Percentiles rank a stretch among this genome's conserved stretches.
These are phyloP conservation scores for Cymbidium sinense DNA, from an alignment of 106 monocot species.

Conservation along the genomic window DNA sequence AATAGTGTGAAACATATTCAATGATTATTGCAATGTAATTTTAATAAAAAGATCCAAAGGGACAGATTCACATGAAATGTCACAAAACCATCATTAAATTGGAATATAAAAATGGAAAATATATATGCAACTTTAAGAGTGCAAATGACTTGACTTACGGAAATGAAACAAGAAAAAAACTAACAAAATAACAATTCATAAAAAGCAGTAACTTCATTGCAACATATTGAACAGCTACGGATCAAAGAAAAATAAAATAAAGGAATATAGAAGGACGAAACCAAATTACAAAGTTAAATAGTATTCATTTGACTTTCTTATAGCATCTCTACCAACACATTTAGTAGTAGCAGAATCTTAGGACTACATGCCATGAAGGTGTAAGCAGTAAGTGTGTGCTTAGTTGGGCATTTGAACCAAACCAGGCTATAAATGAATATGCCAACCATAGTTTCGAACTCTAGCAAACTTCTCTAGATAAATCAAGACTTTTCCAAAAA, in stretches of 20 bases:
- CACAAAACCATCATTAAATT: neutral
- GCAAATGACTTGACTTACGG: neutral
- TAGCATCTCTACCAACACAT: neutral
- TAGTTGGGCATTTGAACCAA: neutral
- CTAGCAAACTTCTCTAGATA: neutral
- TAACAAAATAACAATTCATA: neutral
- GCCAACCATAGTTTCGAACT: neutral
- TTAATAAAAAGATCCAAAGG: neutral
- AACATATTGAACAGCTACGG: neutral
- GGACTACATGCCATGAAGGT: neutral
- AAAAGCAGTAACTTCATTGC: neutral
- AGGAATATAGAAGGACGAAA: neutral
- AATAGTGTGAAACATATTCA: neutral
- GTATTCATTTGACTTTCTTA: neutral
- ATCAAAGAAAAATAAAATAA: neutral
- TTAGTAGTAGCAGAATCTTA: neutral
- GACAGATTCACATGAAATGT: neutral
- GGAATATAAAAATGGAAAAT: neutral
- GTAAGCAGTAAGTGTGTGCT: neutral
- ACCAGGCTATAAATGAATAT: neutral
- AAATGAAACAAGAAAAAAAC: neutral
- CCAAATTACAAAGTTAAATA: neutral
- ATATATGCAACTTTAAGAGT: neutral
- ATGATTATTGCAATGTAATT: neutral
- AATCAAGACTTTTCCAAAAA: neutral